phyloP scores from a whole-genome alignment of 2,329 filamentous ascomycete genomes.

The Clonostachys sp. region DNA sequence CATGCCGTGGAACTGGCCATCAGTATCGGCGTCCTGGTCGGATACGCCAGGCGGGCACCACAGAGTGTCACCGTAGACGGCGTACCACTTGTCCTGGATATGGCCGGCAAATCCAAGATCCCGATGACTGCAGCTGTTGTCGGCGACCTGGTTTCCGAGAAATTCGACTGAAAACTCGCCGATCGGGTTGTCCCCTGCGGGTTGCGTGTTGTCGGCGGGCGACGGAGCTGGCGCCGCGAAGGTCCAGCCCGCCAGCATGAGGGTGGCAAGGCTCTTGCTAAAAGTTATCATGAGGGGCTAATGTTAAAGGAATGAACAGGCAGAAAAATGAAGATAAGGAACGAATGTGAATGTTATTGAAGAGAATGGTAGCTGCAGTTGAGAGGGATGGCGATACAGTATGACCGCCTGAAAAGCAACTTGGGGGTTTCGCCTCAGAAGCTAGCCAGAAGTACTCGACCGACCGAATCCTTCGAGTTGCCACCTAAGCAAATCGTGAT shows the following conservation, averaged over 20 bases:
- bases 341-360: too few relatives aligned
- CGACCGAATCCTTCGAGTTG: too few relatives aligned
- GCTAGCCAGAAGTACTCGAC: too few relatives aligned
- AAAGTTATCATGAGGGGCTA: too few relatives aligned
- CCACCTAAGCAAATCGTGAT: too few relatives aligned
- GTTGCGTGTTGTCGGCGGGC: conserved; percentile 28
- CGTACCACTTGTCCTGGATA: conserved; percentile 28
- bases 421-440: too few relatives aligned
- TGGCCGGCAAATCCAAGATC: conserved; percentile 29
- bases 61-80: conserved; percentile 26
- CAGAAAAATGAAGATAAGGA: too few relatives aligned
- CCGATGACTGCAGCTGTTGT: conserved; percentile 28
- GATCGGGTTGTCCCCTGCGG: conserved; percentile 27
- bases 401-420: too few relatives aligned
- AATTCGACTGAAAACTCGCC: conserved; percentile 14
- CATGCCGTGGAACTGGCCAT: conserved; percentile 29
- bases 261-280: not conserved
- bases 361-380: too few relatives aligned
- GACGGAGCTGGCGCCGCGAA: not conserved
- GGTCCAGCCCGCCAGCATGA: not conserved
- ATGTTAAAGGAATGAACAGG: too few relatives aligned
- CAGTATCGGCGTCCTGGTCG: conserved; percentile 16
- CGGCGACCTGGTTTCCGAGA: conserved; percentile 26
- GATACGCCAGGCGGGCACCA: conserved; percentile 26
- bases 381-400: too few relatives aligned